Evolutionary conservation across 169 alveolate species (phyloP).

Genomic region (Cryptosporidium canis): DNA sequence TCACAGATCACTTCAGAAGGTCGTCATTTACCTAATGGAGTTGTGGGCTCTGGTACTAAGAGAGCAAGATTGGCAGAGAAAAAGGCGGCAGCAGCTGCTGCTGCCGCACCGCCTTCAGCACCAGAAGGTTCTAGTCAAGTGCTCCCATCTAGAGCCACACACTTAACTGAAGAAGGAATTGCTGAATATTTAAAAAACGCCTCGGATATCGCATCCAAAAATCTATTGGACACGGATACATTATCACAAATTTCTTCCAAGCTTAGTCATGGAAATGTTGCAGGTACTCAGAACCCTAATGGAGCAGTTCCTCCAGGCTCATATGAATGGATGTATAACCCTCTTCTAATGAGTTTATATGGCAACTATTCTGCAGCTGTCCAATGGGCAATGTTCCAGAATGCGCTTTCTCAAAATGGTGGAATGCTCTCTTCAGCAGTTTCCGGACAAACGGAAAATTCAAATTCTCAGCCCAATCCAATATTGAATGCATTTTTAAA

Average conservation of each 20-base stretch:
- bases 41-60: constrained; percentile 57
- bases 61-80: constrained; percentile 69
- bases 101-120: background rate
- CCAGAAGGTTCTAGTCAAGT: background rate
- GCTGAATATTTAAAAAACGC: constrained; percentile 13
- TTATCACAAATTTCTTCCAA: constrained; percentile 14
- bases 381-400: constrained; percentile 70
- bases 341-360: constrained; percentile 53
- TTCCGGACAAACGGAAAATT: background rate
- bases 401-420: background rate
- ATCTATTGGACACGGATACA: constrained; percentile 20
- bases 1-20: constrained; percentile 71
- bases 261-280: background rate
- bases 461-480: background rate
- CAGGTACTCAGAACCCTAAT: background rate
- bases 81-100: constrained; percentile 66
- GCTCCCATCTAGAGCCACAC: background rate
- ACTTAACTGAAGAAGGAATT: constrained; percentile 5
- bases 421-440: constrained; percentile 3
- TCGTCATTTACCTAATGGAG: constrained; percentile 71
- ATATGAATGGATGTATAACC: constrained; percentile 68
- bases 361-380: constrained; percentile 68
- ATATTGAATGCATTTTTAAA: background rate
- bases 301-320: constrained; percentile 23
- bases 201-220: constrained; percentile 22